A percentile compares a stretch with the other conserved stretches of the same genome.
Conservation (phyloP, 2,329 filamentous ascomycete species). For the Stagonosporopsis vannaccii region DNA sequence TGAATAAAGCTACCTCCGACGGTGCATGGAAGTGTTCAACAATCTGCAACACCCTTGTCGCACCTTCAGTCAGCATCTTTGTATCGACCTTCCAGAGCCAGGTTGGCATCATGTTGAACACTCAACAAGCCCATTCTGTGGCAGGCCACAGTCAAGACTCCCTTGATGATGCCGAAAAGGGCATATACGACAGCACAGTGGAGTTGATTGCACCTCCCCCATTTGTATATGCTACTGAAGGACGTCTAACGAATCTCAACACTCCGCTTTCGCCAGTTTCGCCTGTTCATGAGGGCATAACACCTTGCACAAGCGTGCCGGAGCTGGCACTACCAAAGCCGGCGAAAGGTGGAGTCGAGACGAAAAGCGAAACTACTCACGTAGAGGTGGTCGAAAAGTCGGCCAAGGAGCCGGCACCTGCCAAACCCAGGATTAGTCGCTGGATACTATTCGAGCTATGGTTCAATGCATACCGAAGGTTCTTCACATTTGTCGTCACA, state of each 20-base stretch:
- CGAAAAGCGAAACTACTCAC: constrained; percentile 25
- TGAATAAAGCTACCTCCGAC: constrained; percentile 38
- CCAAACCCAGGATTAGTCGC: constrained; percentile 34
- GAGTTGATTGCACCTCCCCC: constrained; percentile 33
- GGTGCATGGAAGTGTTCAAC: constrained; percentile 26
- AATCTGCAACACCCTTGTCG: constrained; percentile 32
- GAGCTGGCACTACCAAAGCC: constrained; percentile 40
- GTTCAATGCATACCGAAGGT: constrained; percentile 48
- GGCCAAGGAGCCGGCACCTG: constrained; percentile 28
- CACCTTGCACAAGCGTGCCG: constrained; percentile 42
- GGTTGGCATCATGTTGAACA: constrained; percentile 31
- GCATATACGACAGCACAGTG: constrained; percentile 37
- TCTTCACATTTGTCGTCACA: constrained; percentile 43
- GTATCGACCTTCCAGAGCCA: constrained; percentile 21
- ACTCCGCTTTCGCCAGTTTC: constrained; percentile 29
- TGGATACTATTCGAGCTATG: constrained; percentile 44
- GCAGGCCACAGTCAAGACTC: constrained; percentile 31
- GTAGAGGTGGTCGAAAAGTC: constrained; percentile 24
- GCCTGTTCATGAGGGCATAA: constrained; percentile 46
- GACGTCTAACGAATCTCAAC: constrained; percentile 17
- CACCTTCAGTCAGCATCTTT: constrained; percentile 26
- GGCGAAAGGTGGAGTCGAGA: constrained; percentile 19
- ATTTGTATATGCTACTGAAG: constrained; percentile 38
- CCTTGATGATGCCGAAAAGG: constrained; percentile 45
- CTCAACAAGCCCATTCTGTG: constrained; percentile 25